Conservation (phyloP, 2,329 filamentous ascomycete genomes). For the Ceratocystis papillata region DNA sequence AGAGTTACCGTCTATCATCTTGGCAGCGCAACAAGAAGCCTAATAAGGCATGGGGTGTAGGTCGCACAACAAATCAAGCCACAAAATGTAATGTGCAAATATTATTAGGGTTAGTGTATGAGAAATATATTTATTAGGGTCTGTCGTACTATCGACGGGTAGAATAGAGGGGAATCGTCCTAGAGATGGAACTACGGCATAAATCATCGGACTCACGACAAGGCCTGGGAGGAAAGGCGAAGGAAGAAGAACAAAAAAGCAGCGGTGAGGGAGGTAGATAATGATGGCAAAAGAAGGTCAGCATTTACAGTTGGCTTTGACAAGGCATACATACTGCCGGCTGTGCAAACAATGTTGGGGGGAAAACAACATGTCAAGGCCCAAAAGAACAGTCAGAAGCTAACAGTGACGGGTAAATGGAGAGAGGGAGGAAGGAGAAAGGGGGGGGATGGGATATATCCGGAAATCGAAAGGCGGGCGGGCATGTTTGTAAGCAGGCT, state of each 20-base stretch:
- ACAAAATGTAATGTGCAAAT: neutral
- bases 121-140: neutral
- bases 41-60: neutral
- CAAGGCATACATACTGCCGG: neutral
- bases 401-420: neutral
- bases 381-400: neutral
- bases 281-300: neutral
- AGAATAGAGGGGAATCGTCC: too few relatives aligned
- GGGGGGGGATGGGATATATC: neutral
- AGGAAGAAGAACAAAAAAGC: neutral
- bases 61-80: neutral
- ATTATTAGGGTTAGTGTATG: neutral
- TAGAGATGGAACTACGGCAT: too few relatives aligned
- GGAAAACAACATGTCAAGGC: neutral
- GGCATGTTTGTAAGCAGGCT: neutral
- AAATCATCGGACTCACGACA: neutral
- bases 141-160: too few relatives aligned
- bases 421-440: neutral
- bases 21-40: neutral
- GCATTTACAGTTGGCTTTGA: neutral
- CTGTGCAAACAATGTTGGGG: neutral
- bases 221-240: neutral
- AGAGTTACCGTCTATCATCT: neutral
- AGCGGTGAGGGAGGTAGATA: neutral
- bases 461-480: neutral